A percentile compares a stretch with the other conserved stretches of the same genome.
Evolutionary conservation across 1,139 yeast genomes (phyloP).

Genomic region (Candida tropicalis): DNA sequence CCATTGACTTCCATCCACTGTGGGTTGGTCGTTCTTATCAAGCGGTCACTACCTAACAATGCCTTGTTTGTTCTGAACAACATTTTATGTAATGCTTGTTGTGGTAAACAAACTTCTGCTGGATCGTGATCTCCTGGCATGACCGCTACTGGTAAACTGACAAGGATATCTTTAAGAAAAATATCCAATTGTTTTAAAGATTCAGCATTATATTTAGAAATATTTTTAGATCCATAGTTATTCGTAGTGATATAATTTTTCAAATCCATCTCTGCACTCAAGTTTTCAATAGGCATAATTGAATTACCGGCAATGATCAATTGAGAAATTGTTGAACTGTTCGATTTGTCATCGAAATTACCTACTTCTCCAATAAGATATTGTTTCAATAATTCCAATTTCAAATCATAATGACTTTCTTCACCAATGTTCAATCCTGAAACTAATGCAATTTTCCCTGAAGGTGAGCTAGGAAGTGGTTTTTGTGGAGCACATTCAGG

Average conservation of each 20-base stretch:
- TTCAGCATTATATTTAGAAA: conserved; percentile 49
- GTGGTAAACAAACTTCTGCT: conserved; percentile 81
- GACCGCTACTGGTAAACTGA: conserved; percentile 66
- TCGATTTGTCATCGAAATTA: conserved; percentile 25
- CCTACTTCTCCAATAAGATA: conserved; percentile 73
- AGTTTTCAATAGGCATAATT: conserved; percentile 38
- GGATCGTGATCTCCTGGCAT: conserved; percentile 91
- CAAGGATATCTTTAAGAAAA: conserved; percentile 59
- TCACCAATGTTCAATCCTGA: conserved; percentile 71
- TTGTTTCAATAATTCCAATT: conserved; percentile 66
- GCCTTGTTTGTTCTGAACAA: conserved; percentile 55
- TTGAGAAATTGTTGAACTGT: conserved; percentile 44
- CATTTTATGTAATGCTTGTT: conserved; percentile 82
- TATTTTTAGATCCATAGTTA: conserved; percentile 57
- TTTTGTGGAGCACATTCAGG: conserved; percentile 67
- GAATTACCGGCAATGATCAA: conserved; percentile 80
- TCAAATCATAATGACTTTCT: conserved; percentile 41
- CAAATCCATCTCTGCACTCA: conserved; percentile 22
- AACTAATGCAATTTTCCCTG: conserved; percentile 55
- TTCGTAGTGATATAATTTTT: conserved; percentile 34
- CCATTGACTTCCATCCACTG: conserved; percentile 61
- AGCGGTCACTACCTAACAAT: conserved; percentile 41
- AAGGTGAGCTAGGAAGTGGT: conserved; percentile 23
- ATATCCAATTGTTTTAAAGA: conserved; percentile 52
- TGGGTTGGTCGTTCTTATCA: conserved; percentile 73